phyloP scores from a whole-genome alignment of 768 basidiomycete species.

The Auriscalpium vulgare region DNA sequence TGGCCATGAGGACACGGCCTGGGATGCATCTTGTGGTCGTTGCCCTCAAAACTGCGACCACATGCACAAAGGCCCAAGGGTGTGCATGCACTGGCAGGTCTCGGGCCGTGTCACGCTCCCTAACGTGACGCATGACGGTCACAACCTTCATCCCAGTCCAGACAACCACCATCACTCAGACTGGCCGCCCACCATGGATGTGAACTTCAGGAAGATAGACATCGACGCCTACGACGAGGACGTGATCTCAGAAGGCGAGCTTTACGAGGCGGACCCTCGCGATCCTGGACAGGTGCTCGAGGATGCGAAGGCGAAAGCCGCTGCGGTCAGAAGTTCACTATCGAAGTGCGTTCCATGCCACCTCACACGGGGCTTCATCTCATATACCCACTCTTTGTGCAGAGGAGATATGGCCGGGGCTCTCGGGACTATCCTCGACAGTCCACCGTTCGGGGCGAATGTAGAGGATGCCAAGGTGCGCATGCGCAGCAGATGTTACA shows the following conservation, averaged over 20 bases:
- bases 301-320: conserved; percentile 71
- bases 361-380: no score
- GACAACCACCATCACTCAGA: no score
- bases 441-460: conserved; percentile 81
- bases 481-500: not conserved
- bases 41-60: no score
- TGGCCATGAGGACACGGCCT: no score
- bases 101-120: no score
- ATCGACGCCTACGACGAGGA: conserved; percentile 94
- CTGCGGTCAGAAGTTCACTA: conserved; percentile 61
- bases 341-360: conserved; percentile 48
- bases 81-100: no score
- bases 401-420: conserved; percentile 78
- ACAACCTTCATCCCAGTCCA: no score
- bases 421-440: conserved; percentile 59
- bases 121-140: no score
- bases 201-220: conserved; percentile 85
- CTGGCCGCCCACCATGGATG: conserved; percentile 25
- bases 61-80: no score
- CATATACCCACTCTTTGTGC: not conserved
- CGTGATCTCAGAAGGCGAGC: conserved; percentile 71
- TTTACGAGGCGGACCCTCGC: conserved; percentile 82
- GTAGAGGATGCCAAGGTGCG: conserved; percentile 87
- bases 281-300: conserved; percentile 63
- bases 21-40: no score